phyloP scores from a whole-genome alignment of 495 filamentous ascomycete genomes.

The Chaetomidium leptoderma region DNA sequence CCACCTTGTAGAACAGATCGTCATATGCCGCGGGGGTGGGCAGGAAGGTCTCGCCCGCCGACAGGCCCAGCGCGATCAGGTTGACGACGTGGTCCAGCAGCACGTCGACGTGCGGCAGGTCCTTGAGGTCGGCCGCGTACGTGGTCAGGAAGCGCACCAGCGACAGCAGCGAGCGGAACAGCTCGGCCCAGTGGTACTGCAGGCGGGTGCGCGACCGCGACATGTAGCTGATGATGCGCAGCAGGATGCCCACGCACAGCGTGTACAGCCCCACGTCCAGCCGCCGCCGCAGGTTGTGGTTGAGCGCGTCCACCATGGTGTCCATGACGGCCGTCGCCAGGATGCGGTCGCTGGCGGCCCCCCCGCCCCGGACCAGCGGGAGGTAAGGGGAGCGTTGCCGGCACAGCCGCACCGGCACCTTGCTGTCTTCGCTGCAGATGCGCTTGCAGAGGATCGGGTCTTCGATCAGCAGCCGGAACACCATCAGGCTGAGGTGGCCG shows the following conservation, averaged over 20 bases:
- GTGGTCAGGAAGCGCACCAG: conserved; percentile 87
- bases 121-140: conserved; percentile 70
- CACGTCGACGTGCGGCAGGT: conserved; percentile 52
- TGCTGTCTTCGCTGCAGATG: conserved; percentile 77
- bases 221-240: conserved; percentile 78
- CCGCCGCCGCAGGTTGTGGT: conserved; percentile 83
- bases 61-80: conserved; percentile 81
- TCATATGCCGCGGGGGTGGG: conserved; percentile 85
- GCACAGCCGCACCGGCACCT: conserved; percentile 73
- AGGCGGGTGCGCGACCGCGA: conserved; percentile 72
- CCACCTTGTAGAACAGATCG: conserved; percentile 96
- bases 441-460: conserved; percentile 79
- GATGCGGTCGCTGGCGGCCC: conserved; percentile 67
- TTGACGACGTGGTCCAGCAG: conserved; percentile 72
- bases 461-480: conserved; percentile 81
- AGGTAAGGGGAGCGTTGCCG: conserved; percentile 85
- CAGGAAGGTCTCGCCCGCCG: conserved; percentile 85
- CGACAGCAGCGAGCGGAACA: conserved; percentile 85
- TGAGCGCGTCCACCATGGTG: conserved; percentile 81
- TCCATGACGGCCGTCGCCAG: conserved; percentile 75
- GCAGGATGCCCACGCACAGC: conserved; percentile 69
- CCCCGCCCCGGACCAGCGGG: conserved; percentile 65
- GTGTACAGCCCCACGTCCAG: conserved; percentile 84
- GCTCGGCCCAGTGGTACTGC: conserved; percentile 89
- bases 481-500: conserved; percentile 74